Percentiles rank a stretch among this genome's conserved stretches.
These are phyloP conservation scores for Apiotrichum laibachii DNA, from an alignment of 1,284 basidiomycete genomes.

Conservation along the genomic window DNA sequence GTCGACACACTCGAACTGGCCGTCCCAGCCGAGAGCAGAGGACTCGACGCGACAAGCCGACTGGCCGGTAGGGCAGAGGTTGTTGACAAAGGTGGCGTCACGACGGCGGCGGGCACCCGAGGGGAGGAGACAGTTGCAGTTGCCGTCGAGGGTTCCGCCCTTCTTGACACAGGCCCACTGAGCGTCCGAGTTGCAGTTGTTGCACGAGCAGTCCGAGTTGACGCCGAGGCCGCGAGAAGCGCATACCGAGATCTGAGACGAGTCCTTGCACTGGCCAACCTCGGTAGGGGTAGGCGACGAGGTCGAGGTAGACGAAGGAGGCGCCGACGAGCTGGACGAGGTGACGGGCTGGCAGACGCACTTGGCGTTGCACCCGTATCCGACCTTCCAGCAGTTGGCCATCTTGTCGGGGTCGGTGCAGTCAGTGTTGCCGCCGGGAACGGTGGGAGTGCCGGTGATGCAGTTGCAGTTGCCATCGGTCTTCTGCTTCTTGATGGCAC, in stretches of 20 bases:
- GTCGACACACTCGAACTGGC: constrained; percentile 26
- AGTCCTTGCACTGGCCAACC: constrained; percentile 18
- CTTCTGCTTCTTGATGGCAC: not conserved
- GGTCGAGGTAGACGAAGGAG: not conserved
- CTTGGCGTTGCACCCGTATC: constrained; percentile 12
- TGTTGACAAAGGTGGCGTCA: constrained; percentile 5
- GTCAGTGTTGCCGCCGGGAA: not conserved
- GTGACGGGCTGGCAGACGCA: constrained; percentile 1
- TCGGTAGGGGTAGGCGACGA: not conserved
- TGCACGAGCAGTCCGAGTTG: constrained; percentile 20
- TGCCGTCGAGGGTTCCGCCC: constrained; percentile 15
- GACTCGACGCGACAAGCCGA: constrained; percentile 16
- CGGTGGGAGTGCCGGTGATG: not conserved
- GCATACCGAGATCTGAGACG: constrained; percentile 9
- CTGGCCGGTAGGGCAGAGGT: constrained; percentile 11
- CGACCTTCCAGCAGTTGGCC: constrained; percentile 9
- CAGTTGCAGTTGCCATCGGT: constrained; percentile 9
- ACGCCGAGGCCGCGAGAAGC: constrained; percentile 8
- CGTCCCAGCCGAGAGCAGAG: not conserved
- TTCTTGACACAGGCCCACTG: constrained; percentile 16
- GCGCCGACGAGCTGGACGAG: not conserved
- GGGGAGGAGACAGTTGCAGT: constrained; percentile 19
- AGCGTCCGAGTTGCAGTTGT: constrained; percentile 11
- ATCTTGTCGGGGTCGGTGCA: not conserved
- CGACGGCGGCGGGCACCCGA: constrained; percentile 7